Evolutionary conservation across 2,329 filamentous ascomycete species (phyloP).

Genomic region (Sporothrix dimorphospora): DNA sequence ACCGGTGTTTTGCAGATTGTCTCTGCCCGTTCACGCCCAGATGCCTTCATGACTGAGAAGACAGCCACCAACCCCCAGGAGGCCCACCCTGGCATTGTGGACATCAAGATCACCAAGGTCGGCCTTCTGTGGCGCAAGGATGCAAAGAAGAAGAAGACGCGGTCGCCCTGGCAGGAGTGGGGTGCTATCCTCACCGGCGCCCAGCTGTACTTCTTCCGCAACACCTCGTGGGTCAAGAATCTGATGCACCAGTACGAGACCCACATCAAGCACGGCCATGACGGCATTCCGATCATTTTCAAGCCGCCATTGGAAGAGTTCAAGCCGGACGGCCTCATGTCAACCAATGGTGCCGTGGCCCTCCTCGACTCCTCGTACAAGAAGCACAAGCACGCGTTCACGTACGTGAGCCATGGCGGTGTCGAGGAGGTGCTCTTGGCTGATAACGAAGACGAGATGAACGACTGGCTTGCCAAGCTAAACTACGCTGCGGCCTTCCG

Average conservation of each 20-base stretch:
- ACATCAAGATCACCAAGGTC: constrained; percentile 97
- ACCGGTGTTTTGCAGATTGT: constrained; percentile 94
- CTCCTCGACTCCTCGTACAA: constrained; percentile 85
- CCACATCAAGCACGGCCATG: constrained; percentile 76
- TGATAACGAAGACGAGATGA: constrained; percentile 87
- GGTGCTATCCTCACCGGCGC: constrained; percentile 95
- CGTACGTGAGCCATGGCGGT: constrained; percentile 84
- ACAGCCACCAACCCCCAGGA: constrained; percentile 83
- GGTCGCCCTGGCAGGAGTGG: constrained; percentile 99
- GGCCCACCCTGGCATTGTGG: constrained; percentile 88
- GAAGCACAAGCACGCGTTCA: constrained; percentile 93
- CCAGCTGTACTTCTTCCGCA: constrained; percentile 94
- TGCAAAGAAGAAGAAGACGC: constrained; percentile 86
- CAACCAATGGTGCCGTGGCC: constrained; percentile 89
- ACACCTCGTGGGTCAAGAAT: constrained; percentile 88
- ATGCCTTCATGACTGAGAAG: constrained; percentile 90
- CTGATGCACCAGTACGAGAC: constrained; percentile 86
- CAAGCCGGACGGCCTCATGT: constrained; percentile 91
- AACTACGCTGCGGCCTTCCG: constrained; percentile 96
- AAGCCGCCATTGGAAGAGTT: constrained; percentile 88
- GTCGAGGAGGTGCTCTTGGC: constrained; percentile 90
- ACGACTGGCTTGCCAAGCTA: constrained; percentile 94
- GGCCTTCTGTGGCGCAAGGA: constrained; percentile 95
- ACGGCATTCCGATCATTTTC: constrained; percentile 80
- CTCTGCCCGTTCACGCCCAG: constrained; percentile 87